Evolutionary conservation across 805 yeast species (phyloP).

Genomic region (Blastobotrys attinorum): DNA sequence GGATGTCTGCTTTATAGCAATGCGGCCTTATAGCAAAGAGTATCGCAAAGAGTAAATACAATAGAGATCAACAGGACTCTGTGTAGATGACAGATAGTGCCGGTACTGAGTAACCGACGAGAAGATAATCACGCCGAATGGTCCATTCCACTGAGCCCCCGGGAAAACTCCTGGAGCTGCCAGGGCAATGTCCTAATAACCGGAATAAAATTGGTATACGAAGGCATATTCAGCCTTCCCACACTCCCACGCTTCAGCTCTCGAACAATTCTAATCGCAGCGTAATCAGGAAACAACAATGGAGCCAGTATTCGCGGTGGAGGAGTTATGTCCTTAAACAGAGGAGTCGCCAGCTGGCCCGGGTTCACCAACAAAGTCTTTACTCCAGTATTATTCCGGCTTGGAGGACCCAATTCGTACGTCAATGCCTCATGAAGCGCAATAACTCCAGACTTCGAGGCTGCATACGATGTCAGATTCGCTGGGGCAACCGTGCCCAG

Average conservation of each 20-base stretch:
- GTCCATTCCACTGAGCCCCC: slow-evolving; percentile 67
- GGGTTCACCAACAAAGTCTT: slow-evolving; percentile 75
- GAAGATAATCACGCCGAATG: too few species aligned
- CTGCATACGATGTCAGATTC: slow-evolving; percentile 70
- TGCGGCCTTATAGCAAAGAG: too few species aligned
- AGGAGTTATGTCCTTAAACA: slow-evolving; percentile 68
- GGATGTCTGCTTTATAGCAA: too few species aligned
- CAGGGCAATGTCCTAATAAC: slow-evolving; percentile 63
- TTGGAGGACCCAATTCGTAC: slow-evolving; percentile 44
- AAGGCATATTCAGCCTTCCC: slow-evolving; percentile 66
- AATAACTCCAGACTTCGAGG: slow-evolving; percentile 79
- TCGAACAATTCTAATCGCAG: slow-evolving; percentile 51
- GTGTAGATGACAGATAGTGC: too few species aligned
- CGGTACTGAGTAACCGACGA: too few species aligned
- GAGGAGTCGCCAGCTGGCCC: slow-evolving; percentile 70
- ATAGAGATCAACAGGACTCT: too few species aligned
- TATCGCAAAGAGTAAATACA: too few species aligned
- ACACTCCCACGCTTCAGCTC: slow-evolving; percentile 54
- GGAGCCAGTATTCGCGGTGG: slow-evolving; percentile 79
- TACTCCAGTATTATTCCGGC: slow-evolving; percentile 25
- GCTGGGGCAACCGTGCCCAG: slow-evolving; percentile 84
- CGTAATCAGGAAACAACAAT: slow-evolving; percentile 56
- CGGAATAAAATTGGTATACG: slow-evolving; percentile 71
- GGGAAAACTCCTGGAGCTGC: slow-evolving; percentile 49
- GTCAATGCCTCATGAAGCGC: slow-evolving; percentile 78